Evolutionary conservation across 306 rosid species (phyloP).

Genomic region (Inga oerstediana): DNA sequence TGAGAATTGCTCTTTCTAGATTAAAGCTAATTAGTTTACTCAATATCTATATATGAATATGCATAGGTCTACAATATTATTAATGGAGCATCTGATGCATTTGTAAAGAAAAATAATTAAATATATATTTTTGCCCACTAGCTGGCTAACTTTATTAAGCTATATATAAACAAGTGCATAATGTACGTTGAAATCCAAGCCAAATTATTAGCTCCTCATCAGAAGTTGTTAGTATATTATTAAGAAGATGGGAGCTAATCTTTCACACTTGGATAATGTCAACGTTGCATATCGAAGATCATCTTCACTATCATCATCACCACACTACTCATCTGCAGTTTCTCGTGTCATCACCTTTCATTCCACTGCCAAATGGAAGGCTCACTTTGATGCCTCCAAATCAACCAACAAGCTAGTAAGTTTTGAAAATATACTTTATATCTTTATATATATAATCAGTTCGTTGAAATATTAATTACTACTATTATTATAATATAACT

Average conservation of each 20-base stretch:
- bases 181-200: not conserved
- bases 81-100: not conserved
- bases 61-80: no score
- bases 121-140: not conserved
- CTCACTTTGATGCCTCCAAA: slow-evolving; percentile 52
- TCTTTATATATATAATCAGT: not conserved
- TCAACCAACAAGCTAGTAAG: slow-evolving; percentile 64
- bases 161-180: not conserved
- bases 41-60: no score
- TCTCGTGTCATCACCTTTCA: slow-evolving; percentile 50
- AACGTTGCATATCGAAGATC: slow-evolving; percentile 5
- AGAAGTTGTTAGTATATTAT: not conserved
- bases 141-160: not conserved
- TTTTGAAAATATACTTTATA: not conserved
- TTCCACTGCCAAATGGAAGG: slow-evolving; percentile 60
- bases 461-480: not conserved
- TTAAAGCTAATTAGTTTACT: not conserved
- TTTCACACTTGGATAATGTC: slow-evolving; percentile 30
- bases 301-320: not conserved
- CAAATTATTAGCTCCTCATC: not conserved
- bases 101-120: not conserved
- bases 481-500: no score
- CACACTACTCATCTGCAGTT: not conserved
- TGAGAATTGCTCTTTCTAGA: not conserved
- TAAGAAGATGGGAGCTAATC: slow-evolving; percentile 50